A percentile compares a stretch with the other conserved stretches of the same genome.
phyloP scores from a whole-genome alignment of 345 rosid genomes.

The Populus deltoides region DNA sequence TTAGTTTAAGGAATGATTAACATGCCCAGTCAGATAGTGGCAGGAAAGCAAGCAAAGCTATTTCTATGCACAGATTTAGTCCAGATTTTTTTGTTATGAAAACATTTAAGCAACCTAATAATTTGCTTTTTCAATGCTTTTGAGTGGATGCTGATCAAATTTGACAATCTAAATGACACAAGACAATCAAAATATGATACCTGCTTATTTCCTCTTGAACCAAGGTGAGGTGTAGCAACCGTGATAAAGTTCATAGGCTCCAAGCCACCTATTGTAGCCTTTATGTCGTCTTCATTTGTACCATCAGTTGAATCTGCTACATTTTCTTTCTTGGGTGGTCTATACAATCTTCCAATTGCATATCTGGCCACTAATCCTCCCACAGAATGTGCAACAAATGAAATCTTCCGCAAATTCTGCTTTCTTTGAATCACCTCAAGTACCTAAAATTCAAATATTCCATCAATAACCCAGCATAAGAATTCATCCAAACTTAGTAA shows the following conservation, averaged over 20 bases:
- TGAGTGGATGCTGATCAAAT: slow-evolving; percentile 6
- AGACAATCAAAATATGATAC: slow-evolving; percentile 28
- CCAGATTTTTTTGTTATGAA: background rate
- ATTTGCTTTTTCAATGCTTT: background rate
- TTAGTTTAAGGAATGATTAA: background rate
- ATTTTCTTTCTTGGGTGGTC: slow-evolving; percentile 42
- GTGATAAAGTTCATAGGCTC: slow-evolving; percentile 86
- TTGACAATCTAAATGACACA: slow-evolving; percentile 3
- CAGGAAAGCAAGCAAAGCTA: background rate
- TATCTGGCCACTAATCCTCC: slow-evolving; percentile 94
- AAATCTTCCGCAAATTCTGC: slow-evolving; percentile 69
- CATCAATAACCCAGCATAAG: background rate
- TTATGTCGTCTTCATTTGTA: slow-evolving; percentile 24
- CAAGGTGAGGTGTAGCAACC: slow-evolving; percentile 97
- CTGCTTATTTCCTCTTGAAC: slow-evolving; percentile 95
- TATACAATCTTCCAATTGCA: slow-evolving; percentile 83
- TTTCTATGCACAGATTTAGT: background rate
- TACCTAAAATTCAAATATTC: slow-evolving; percentile 45
- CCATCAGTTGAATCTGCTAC: slow-evolving; percentile 23
- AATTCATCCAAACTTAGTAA: background rate
- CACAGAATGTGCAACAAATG: slow-evolving; percentile 88
- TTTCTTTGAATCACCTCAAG: slow-evolving; percentile 64
- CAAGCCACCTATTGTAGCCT: slow-evolving; percentile 70
- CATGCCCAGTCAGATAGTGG: background rate
- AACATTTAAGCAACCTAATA: background rate